Evolutionary conservation across 345 rosid species (phyloP).

Genomic region (Psidium guajava): DNA sequence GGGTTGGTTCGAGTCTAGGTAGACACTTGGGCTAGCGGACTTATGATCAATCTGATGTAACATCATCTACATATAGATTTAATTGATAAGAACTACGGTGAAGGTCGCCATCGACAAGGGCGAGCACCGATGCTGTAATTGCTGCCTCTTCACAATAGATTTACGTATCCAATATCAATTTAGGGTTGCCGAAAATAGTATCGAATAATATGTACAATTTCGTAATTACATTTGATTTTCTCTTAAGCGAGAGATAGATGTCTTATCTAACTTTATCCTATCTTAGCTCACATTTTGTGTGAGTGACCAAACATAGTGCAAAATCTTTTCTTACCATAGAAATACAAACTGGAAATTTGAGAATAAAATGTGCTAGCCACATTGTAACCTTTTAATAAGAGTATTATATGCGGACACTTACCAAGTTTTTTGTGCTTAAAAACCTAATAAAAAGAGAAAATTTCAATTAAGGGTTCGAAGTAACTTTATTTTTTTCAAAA

Average conservation of each 20-base stretch:
- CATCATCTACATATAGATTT: background rate
- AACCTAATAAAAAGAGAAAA: background rate
- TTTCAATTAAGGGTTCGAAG: too few relatives aligned
- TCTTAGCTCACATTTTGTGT: background rate
- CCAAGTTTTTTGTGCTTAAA: background rate
- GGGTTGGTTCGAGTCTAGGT: fast-evolving
- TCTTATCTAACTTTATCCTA: background rate
- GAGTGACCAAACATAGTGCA: background rate
- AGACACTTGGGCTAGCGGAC: fast-evolving
- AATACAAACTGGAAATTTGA: background rate
- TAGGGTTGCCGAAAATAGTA: background rate
- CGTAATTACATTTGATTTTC: background rate
- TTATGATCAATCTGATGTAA: background rate
- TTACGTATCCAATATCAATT: background rate
- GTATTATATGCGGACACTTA: background rate
- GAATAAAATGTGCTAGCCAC: too few relatives aligned
- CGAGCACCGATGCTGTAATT: background rate
- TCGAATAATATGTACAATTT: background rate
- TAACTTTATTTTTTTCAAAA: too few relatives aligned
- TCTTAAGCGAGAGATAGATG: background rate
- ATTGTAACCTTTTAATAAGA: fast-evolving
- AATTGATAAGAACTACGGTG: background rate
- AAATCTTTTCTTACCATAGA: background rate
- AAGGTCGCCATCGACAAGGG: background rate
- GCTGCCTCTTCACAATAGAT: background rate